phyloP scores from a whole-genome alignment of 495 filamentous ascomycete species.

The Staphylotrichum tortipilum region DNA sequence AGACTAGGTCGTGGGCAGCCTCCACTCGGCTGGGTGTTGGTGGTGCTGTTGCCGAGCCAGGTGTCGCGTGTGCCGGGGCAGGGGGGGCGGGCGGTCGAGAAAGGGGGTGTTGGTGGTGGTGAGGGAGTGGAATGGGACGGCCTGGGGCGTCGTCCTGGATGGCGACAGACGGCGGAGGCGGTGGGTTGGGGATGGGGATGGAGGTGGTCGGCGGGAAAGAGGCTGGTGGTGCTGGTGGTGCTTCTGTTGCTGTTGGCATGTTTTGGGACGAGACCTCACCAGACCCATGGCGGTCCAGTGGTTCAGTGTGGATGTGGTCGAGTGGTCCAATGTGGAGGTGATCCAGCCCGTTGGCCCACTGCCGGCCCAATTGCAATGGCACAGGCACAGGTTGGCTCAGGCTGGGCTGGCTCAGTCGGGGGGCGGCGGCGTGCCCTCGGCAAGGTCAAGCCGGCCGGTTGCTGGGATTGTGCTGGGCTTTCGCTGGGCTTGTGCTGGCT shows the following conservation, averaged over 20 bases:
- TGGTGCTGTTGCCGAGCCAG: too few species aligned
- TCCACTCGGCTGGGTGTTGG: not conserved
- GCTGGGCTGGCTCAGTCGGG: not conserved
- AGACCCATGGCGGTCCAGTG: constrained; percentile 7
- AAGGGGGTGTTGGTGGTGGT: not conserved
- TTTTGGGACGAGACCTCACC: constrained; percentile 1
- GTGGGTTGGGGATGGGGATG: not conserved
- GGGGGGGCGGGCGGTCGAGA: not conserved
- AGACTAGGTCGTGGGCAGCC: not conserved
- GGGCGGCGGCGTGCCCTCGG: constrained; percentile 2
- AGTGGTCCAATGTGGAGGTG: too few species aligned
- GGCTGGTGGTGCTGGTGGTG: too few species aligned
- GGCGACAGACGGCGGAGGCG: not conserved
- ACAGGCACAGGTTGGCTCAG: too few species aligned
- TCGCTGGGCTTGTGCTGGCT: too few species aligned
- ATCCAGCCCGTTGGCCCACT: too few species aligned
- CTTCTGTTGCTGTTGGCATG: constrained; percentile 14
- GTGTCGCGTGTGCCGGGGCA: constrained; percentile 6
- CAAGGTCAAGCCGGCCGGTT: constrained; percentile 1
- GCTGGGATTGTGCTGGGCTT: too few species aligned
- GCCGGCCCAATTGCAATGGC: too few species aligned
- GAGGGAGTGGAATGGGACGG: too few species aligned
- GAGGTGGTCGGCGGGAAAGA: constrained; percentile 1
- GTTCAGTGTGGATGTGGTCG: not conserved
- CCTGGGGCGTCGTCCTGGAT: not conserved